Conservation (phyloP, 768 basidiomycete genomes). For the Boletus patriciae region DNA sequence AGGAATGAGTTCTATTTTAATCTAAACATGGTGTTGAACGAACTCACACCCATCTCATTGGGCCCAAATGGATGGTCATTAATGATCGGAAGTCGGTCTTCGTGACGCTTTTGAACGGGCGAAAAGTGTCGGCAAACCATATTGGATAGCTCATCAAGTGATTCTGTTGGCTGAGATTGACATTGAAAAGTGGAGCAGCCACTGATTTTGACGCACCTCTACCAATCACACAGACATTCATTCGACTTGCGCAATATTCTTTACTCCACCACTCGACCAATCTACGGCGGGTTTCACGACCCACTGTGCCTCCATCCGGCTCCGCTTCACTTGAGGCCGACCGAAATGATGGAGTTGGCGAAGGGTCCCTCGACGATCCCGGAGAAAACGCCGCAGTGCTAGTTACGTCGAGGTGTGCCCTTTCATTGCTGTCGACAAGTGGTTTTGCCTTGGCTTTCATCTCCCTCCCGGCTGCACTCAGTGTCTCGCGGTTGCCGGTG, state of each 20-base stretch:
- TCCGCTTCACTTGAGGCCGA: slow-evolving; percentile 60
- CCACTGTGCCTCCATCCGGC: slow-evolving; percentile 73
- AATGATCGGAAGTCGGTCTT: slow-evolving; percentile 60
- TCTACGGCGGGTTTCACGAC: slow-evolving; percentile 75
- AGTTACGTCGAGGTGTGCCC: slow-evolving; percentile 18
- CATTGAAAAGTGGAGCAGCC: not conserved
- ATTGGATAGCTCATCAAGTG: slow-evolving; percentile 67
- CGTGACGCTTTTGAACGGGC: slow-evolving; percentile 62
- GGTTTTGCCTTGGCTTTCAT: slow-evolving; percentile 52
- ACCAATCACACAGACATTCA: slow-evolving; percentile 78
- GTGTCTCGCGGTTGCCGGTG: slow-evolving; percentile 76
- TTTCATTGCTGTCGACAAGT: slow-evolving; percentile 25
- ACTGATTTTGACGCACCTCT: slow-evolving; percentile 49
- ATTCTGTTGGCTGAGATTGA: slow-evolving; percentile 46
- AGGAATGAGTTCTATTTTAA: slow-evolving; percentile 13
- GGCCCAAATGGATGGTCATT: slow-evolving; percentile 75
- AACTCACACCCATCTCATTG: slow-evolving; percentile 67
- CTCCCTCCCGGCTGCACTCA: slow-evolving; percentile 60
- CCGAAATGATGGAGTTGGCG: slow-evolving; percentile 57
- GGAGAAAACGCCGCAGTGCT: slow-evolving; percentile 42
- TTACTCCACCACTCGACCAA: slow-evolving; percentile 82
- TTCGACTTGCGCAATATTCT: slow-evolving; percentile 81
- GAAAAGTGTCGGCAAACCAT: slow-evolving; percentile 69
- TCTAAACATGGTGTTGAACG: slow-evolving; percentile 1
- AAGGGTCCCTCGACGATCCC: slow-evolving; percentile 53